Evolutionary conservation across 2,329 filamentous ascomycete genomes (phyloP).

Genomic region (Chaetomiaceae sp.): DNA sequence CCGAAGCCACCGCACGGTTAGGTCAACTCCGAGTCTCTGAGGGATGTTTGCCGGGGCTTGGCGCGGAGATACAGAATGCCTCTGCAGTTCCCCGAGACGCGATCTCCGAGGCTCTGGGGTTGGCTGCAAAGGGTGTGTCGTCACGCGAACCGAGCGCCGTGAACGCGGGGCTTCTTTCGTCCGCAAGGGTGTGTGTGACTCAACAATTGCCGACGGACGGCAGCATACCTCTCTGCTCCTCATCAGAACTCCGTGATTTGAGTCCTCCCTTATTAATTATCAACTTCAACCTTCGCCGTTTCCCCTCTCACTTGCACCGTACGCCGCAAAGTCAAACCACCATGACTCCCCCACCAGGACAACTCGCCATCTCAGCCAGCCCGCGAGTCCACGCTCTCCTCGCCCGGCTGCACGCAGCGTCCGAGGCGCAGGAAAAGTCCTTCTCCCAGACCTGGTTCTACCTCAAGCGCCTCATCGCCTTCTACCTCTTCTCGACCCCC

Average conservation of each 20-base stretch:
- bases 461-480: conserved; percentile 6
- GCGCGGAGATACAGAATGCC: too few relatives aligned
- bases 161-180: neutral
- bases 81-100: too few relatives aligned
- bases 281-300: too few relatives aligned
- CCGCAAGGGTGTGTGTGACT: neutral
- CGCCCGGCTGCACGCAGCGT: conserved; percentile 9
- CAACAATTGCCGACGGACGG: neutral
- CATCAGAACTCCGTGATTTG: too few relatives aligned
- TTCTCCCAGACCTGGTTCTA: conserved; percentile 12
- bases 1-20: too few relatives aligned
- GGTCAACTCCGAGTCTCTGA: too few relatives aligned
- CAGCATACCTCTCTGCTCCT: neutral
- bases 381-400: conserved; percentile 7
- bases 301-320: too few relatives aligned
- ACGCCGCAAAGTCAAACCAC: neutral
- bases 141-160: too few relatives aligned
- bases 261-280: too few relatives aligned
- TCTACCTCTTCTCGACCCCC: conserved; percentile 2
- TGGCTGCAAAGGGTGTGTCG: too few relatives aligned
- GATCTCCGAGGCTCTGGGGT: too few relatives aligned
- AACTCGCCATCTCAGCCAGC: neutral
- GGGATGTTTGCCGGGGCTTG: too few relatives aligned
- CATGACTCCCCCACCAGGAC: neutral
- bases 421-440: conserved; percentile 3